Percentiles rank a stretch among this genome's conserved stretches.
Evolutionary conservation across 2,329 filamentous ascomycete genomes (phyloP).

Genomic region (Spiromastix sp.): DNA sequence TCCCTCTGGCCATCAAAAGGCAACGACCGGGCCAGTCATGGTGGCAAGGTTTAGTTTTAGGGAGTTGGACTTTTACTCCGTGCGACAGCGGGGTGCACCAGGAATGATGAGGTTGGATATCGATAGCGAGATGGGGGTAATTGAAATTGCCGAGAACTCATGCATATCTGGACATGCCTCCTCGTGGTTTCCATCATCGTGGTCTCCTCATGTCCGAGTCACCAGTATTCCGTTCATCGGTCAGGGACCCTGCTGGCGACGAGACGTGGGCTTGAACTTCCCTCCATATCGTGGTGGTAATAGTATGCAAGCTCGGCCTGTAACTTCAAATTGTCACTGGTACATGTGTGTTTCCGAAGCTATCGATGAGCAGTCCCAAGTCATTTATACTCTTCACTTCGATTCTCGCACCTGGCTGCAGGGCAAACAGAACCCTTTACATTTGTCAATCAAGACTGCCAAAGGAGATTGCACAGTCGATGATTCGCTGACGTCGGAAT

Average conservation of each 20-base stretch:
- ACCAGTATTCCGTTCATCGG: constrained; percentile 46
- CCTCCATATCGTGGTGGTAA: constrained; percentile 36
- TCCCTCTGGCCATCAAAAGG: constrained; percentile 29
- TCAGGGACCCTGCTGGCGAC: constrained; percentile 41
- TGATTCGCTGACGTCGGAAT: constrained; percentile 33
- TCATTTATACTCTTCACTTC: constrained; percentile 28
- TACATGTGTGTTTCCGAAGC: constrained; percentile 28
- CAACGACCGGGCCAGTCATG: constrained; percentile 31
- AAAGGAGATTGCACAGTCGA: constrained; percentile 10
- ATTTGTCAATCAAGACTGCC: neutral
- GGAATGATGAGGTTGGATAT: constrained; percentile 41
- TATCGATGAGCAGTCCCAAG: constrained; percentile 19
- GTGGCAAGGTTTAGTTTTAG: constrained; percentile 41
- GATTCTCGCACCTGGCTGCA: constrained; percentile 18
- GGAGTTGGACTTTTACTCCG: constrained; percentile 42
- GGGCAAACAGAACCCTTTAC: no score
- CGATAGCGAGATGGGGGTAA: constrained; percentile 34
- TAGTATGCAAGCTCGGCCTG: constrained; percentile 24
- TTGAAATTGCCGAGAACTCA: constrained; percentile 49
- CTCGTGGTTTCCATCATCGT: neutral
- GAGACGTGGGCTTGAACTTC: constrained; percentile 34
- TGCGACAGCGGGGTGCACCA: constrained; percentile 45
- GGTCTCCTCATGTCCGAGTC: constrained; percentile 36
- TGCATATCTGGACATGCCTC: constrained; percentile 45
- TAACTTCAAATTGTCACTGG: constrained; percentile 21